Conservation (phyloP, 2,329 filamentous ascomycete genomes). For the Clonostachys sp. region DNA sequence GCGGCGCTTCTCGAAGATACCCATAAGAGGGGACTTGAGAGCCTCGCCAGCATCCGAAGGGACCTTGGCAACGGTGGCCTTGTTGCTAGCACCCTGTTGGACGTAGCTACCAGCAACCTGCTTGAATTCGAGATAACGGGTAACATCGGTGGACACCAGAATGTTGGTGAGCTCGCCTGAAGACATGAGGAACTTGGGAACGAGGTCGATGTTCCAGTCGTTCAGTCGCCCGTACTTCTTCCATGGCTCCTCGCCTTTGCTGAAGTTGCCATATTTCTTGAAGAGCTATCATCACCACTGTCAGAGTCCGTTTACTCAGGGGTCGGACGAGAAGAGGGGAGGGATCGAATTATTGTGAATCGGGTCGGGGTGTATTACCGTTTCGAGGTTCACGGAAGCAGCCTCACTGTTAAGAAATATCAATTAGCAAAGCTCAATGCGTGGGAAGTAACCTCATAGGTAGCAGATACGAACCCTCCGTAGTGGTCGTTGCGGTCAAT, state of each 20-base stretch:
- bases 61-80: constrained; percentile 93
- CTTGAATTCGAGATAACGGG: constrained; percentile 86
- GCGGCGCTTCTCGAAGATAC: constrained; percentile 93
- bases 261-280: constrained; percentile 89
- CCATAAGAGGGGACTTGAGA: constrained; percentile 89
- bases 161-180: constrained; percentile 98
- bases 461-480: constrained; percentile 71
- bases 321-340: constrained; percentile 1
- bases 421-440: constrained; percentile 14
- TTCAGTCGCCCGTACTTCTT: constrained; percentile 95
- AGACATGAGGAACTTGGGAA: constrained; percentile 98
- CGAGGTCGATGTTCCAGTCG: constrained; percentile 99
- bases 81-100: constrained; percentile 77
- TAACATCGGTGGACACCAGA: constrained; percentile 90
- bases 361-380: constrained; percentile 45
- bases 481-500: constrained; percentile 99
- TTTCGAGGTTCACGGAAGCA: constrained; percentile 93
- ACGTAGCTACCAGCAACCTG: constrained; percentile 96
- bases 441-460: background rate
- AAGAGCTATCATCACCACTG: constrained; percentile 62
- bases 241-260: constrained; percentile 82
- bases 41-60: constrained; percentile 90
- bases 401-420: constrained; percentile 58
- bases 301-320: constrained; percentile 7
- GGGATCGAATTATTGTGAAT: constrained; percentile 1